A percentile compares a stretch with the other conserved stretches of the same genome.
Conservation (phyloP, 441 rosid species). For the Pelargonium australe region DNA sequence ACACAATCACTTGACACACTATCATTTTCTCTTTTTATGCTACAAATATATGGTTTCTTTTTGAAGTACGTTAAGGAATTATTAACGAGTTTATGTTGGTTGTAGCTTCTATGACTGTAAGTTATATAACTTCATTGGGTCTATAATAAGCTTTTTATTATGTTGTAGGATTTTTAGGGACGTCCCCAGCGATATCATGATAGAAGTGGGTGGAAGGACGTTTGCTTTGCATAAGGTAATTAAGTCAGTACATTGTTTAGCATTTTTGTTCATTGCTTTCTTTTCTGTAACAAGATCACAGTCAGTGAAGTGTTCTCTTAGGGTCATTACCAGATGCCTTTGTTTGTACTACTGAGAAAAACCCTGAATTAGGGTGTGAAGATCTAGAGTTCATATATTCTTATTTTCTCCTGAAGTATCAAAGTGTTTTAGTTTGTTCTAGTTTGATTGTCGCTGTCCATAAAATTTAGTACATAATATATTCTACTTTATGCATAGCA, state of each 20-base stretch:
- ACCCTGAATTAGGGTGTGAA: no score
- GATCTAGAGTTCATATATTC: no score
- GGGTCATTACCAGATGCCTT: no score
- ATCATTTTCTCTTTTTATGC: neutral
- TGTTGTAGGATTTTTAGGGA: slow-evolving; percentile 81
- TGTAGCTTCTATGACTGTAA: neutral
- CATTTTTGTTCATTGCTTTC: slow-evolving; percentile 2
- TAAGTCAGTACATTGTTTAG: neutral
- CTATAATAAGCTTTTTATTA: slow-evolving; percentile 1
- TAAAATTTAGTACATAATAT: neutral
- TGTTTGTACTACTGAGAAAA: no score
- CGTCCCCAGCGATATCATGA: slow-evolving; percentile 84
- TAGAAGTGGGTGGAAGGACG: slow-evolving; percentile 70
- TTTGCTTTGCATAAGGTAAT: slow-evolving; percentile 84
- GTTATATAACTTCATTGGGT: neutral
- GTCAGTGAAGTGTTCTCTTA: neutral
- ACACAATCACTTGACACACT: neutral
- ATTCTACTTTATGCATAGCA: neutral
- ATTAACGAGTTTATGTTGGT: neutral
- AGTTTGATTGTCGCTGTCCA: neutral
- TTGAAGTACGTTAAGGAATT: neutral
- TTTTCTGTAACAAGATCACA: slow-evolving; percentile 3
- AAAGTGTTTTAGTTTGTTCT: neutral
- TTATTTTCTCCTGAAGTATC: no score
- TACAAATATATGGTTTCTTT: neutral